These are phyloP conservation scores for Polygonum aviculare DNA, from an alignment of 148 eudicot species.

Conservation along the genomic window DNA sequence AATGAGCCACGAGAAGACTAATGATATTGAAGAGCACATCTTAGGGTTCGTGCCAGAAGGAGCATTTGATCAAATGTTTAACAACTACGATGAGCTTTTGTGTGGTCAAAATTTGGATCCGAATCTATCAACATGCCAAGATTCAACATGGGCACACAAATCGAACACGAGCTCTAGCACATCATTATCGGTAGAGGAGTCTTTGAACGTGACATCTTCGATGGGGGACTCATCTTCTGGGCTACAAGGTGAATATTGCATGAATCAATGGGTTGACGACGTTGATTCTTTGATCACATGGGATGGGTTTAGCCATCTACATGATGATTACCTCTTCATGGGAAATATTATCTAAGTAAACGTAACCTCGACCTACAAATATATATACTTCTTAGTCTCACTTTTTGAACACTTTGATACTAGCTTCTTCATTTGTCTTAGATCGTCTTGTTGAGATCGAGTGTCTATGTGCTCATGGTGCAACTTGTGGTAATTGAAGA, in stretches of 20 bases:
- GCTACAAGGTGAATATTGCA: conserved; percentile 13
- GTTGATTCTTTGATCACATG: conserved; percentile 36
- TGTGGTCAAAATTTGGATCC: background rate
- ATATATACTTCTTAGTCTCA: background rate
- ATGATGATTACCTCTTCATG: conserved; percentile 23
- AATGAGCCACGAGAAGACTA: background rate
- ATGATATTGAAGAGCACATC: background rate
- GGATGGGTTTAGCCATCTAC: conserved; percentile 27
- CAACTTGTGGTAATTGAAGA: background rate
- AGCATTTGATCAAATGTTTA: conserved; percentile 3
- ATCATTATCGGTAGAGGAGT: background rate
- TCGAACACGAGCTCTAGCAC: conserved; percentile 1
- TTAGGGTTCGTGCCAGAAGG: background rate
- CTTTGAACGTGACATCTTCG: background rate
- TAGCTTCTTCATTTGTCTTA: background rate
- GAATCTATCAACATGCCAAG: background rate
- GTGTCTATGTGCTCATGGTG: background rate
- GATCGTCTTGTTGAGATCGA: background rate
- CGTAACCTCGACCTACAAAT: background rate
- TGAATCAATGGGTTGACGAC: conserved; percentile 32
- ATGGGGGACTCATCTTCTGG: background rate
- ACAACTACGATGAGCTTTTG: conserved; percentile 5
- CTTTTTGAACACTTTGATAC: background rate
- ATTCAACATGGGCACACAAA: background rate
- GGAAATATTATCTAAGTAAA: background rate